Conservation (phyloP, 495 filamentous ascomycete species). For the Neurospora sp. region DNA sequence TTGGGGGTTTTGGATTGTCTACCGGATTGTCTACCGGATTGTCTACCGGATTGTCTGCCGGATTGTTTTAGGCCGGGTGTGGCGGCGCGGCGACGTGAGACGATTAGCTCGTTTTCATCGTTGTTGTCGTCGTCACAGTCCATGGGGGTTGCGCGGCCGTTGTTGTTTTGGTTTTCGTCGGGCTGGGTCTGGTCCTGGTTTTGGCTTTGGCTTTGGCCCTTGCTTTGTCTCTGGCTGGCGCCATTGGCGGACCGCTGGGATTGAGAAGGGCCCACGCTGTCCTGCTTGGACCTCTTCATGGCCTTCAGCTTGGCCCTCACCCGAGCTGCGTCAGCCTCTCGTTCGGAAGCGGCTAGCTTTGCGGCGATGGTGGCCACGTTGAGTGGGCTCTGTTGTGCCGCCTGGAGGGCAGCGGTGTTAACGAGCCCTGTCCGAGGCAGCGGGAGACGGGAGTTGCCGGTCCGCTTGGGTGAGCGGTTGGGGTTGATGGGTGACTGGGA, state of each 20-base stretch:
- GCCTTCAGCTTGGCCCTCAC: slow-evolving; percentile 46
- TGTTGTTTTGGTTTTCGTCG: neutral
- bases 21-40: neutral
- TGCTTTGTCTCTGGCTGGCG: neutral
- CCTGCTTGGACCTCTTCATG: slow-evolving; percentile 19
- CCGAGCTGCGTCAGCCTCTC: slow-evolving; percentile 45
- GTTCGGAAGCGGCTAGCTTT: slow-evolving; percentile 44
- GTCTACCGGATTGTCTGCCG: neutral
- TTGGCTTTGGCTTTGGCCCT: neutral
- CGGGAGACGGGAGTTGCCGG: slow-evolving; percentile 30
- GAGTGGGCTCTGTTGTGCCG: slow-evolving; percentile 38
- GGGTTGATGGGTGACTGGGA: slow-evolving; percentile 2
- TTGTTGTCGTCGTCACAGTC: neutral
- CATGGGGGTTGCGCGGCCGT: slow-evolving; percentile 2
- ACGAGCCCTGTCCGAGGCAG: slow-evolving; percentile 20
- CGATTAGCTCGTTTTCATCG: slow-evolving; percentile 6
- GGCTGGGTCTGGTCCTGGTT: neutral
- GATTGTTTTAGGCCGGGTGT: neutral
- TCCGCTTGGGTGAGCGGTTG: slow-evolving; percentile 12
- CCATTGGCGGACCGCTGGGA: neutral
- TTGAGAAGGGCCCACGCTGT: neutral
- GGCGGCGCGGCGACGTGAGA: neutral
- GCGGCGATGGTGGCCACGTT: slow-evolving; percentile 44
- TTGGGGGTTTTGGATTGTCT: neutral
- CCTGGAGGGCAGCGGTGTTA: slow-evolving; percentile 12